Percentiles rank a stretch among this genome's conserved stretches.
Evolutionary conservation across 345 rosid species (phyloP).

Genomic region (Lepidium aucheri): DNA sequence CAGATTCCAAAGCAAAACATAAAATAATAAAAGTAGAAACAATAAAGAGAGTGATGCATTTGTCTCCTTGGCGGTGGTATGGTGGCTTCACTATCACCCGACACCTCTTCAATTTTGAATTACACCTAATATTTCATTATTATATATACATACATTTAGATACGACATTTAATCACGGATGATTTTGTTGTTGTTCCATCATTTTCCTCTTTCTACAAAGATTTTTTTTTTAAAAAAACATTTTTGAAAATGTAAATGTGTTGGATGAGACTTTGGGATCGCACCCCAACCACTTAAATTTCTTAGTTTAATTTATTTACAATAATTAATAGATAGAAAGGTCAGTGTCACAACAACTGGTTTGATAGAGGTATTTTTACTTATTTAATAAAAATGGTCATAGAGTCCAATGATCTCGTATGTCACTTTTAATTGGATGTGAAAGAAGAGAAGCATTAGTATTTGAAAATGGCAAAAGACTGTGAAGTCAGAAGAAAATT

Average conservation of each 20-base stretch:
- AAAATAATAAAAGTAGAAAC: not conserved
- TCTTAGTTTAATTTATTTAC: not conserved
- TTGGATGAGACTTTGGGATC: conserved; percentile 13
- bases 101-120: conserved; percentile 15
- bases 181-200: conserved; percentile 1
- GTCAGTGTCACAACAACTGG: not conserved
- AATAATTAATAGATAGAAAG: not conserved
- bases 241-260: conserved; percentile 15
- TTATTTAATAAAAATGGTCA: not conserved
- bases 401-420: not conserved
- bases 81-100: conserved; percentile 29
- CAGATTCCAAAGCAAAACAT: conserved; percentile 11
- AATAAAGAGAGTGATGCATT: not conserved
- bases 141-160: not conserved
- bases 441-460: conserved; percentile 22
- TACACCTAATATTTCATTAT: not conserved
- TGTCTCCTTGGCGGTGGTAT: conserved; percentile 36
- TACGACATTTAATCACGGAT: conserved; percentile 18
- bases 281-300: not conserved
- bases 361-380: not conserved
- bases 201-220: not conserved
- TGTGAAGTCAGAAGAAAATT: conserved; percentile 17
- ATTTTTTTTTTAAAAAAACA: too few relatives aligned
- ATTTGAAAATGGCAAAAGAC: conserved; percentile 23
- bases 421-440: conserved; percentile 18